Conservation (phyloP, 2,329 filamentous ascomycete species). For the Fusarium cicatricum region DNA sequence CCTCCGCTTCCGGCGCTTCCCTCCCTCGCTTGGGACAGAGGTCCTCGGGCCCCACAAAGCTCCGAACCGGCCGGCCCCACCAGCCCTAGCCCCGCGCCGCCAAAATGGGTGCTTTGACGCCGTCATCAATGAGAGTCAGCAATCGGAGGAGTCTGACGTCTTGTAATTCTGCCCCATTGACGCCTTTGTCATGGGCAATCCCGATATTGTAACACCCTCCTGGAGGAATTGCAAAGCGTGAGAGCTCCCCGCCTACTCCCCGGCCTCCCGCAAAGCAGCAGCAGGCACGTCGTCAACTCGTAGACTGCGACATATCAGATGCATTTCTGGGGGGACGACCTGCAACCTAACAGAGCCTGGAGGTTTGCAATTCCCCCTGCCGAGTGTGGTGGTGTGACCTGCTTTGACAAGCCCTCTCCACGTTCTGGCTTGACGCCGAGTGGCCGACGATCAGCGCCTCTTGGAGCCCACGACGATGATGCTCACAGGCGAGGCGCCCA, state of each 20-base stretch:
- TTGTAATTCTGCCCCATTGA: background rate
- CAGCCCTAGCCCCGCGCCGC: constrained; percentile 21
- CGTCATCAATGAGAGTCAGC: constrained; percentile 23
- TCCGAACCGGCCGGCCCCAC: constrained; percentile 29
- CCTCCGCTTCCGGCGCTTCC: constrained; percentile 33
- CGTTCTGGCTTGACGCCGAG: constrained; percentile 4
- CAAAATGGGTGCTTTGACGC: constrained; percentile 8
- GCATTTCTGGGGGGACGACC: no score
- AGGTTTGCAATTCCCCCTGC: constrained; percentile 31
- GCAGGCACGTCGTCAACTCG: no score
- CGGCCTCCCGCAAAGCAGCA: constrained; percentile 14
- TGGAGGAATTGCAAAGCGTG: constrained; percentile 4
- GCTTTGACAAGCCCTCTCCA: constrained; percentile 25
- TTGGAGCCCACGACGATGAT: constrained; percentile 16
- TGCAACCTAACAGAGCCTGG: constrained; percentile 7
- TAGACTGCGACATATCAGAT: no score
- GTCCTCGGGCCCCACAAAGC: constrained; percentile 3
- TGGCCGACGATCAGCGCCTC: constrained; percentile 22
- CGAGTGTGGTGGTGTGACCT: constrained; percentile 35
- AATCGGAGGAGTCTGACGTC: constrained; percentile 22
- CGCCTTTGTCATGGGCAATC: background rate
- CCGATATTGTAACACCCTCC: background rate
- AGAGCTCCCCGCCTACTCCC: no score
- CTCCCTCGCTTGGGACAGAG: constrained; percentile 5
- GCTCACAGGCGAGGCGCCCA: constrained; percentile 16